Conservation (phyloP, 805 yeast genomes). For the Pichia scutulata region DNA sequence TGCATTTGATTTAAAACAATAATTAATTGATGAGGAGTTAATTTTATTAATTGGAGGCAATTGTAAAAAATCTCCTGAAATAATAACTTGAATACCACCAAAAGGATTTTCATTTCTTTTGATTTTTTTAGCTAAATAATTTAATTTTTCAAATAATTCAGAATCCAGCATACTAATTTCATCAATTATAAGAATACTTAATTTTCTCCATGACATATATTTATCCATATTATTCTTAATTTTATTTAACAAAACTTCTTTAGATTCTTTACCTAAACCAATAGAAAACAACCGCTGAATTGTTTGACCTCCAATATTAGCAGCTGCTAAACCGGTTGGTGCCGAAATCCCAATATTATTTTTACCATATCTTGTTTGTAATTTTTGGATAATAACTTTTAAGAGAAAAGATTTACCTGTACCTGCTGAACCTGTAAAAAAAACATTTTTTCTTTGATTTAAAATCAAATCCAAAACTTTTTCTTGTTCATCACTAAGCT, state of each 20-base stretch:
- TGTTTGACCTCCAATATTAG: constrained; percentile 86
- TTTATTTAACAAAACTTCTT: constrained; percentile 36
- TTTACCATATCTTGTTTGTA: constrained; percentile 36
- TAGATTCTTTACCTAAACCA: constrained; percentile 62
- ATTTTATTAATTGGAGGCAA: constrained; percentile 73
- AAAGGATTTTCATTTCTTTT: constrained; percentile 54
- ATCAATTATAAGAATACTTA: constrained; percentile 74
- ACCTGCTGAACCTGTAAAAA: constrained; percentile 82
- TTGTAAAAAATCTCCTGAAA: constrained; percentile 96
- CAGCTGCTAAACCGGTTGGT: constrained; percentile 93
- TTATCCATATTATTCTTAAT: constrained; percentile 40
- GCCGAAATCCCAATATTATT: constrained; percentile 80
- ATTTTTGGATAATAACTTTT: constrained; percentile 50
- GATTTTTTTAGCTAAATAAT: constrained; percentile 53
- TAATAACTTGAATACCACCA: constrained; percentile 87
- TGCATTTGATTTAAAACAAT: constrained; percentile 65
- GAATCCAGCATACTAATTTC: constrained; percentile 95
- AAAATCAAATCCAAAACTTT: constrained; percentile 45
- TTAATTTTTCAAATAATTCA: constrained; percentile 63
- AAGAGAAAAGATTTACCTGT: constrained; percentile 77
- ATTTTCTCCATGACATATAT: constrained; percentile 52
- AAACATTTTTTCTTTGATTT: constrained; percentile 44
- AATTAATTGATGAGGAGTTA: constrained; percentile 34
- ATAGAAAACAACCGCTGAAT: constrained; percentile 80
- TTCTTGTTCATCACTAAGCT: constrained; percentile 33